Percentiles rank a stretch among this genome's conserved stretches.
Evolutionary conservation across 1,284 basidiomycete species (phyloP).

Genomic region (Fistulina hepatica): DNA sequence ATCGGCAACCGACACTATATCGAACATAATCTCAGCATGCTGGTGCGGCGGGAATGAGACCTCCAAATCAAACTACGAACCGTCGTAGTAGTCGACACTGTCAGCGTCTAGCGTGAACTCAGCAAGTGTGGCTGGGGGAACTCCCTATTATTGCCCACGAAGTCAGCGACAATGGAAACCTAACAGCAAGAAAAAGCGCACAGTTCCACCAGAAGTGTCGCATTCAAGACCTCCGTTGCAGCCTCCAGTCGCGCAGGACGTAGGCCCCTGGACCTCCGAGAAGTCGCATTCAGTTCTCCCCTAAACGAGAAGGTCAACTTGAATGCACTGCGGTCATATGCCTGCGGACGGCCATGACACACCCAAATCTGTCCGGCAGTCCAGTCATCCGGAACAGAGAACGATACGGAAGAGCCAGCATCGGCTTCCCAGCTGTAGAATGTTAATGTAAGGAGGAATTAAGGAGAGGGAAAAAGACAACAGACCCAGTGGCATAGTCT

Average conservation of each 20-base stretch:
- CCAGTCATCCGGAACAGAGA: slow-evolving; percentile 7
- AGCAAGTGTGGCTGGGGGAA: slow-evolving; percentile 12
- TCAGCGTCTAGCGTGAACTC: slow-evolving; percentile 13
- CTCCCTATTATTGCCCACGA: slow-evolving; percentile 2
- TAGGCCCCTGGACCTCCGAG: slow-evolving; percentile 6
- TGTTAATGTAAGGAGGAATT: neutral
- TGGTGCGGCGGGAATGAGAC: neutral
- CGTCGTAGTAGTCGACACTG: slow-evolving; percentile 19
- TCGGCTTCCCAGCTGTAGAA: slow-evolving; percentile 8
- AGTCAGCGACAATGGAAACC: neutral
- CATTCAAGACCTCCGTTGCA: slow-evolving; percentile 8
- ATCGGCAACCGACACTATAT: slow-evolving; percentile 22
- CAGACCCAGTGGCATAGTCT: slow-evolving; percentile 8
- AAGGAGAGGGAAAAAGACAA: neutral
- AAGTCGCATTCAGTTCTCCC: slow-evolving; percentile 6
- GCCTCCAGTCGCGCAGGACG: slow-evolving; percentile 3
- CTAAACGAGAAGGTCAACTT: neutral
- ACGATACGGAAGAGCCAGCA: slow-evolving; percentile 1
- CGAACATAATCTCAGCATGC: too few species aligned
- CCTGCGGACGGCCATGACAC: neutral
- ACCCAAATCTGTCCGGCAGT: slow-evolving; percentile 6
- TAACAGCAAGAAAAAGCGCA: neutral
- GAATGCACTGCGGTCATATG: neutral
- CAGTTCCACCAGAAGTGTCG: slow-evolving; percentile 2
- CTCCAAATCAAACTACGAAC: slow-evolving; percentile 2